These are phyloP conservation scores for Gastrolobium villosum DNA, from an alignment of 306 rosid species.

Conservation along the genomic window DNA sequence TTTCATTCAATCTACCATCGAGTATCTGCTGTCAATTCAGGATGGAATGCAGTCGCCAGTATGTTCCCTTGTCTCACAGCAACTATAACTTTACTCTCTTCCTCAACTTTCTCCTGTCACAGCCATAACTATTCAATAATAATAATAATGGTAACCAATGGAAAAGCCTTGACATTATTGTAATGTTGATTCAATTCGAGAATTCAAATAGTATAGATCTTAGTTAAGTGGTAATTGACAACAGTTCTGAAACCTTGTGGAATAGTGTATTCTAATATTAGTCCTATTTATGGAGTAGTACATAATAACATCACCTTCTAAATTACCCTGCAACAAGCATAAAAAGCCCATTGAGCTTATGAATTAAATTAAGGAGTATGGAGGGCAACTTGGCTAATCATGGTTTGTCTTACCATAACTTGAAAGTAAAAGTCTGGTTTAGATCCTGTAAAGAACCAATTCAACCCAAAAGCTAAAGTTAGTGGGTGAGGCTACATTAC, in stretches of 20 bases:
- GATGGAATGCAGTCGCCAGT: slow-evolving; percentile 97
- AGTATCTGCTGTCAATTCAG: slow-evolving; percentile 94
- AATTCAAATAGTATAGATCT: too few relatives aligned
- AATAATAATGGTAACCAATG: slow-evolving; percentile 1
- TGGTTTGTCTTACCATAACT: neutral
- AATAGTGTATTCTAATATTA: too few relatives aligned
- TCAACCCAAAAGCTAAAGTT: too few relatives aligned
- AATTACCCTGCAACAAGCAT: neutral
- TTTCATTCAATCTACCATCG: slow-evolving; percentile 76
- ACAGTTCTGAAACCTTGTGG: neutral
- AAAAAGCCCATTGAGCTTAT: neutral
- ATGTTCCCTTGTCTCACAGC: slow-evolving; percentile 93
- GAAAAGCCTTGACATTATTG: slow-evolving; percentile 1
- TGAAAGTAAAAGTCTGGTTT: neutral
- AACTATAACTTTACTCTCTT: slow-evolving; percentile 76
- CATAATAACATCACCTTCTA: slow-evolving; percentile 16
- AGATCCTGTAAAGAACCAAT: too few relatives aligned
- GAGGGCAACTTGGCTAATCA: neutral
- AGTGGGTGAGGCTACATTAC: too few relatives aligned
- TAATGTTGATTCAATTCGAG: slow-evolving; percentile 25
- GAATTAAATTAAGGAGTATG: slow-evolving; percentile 3
- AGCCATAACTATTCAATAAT: slow-evolving; percentile 21
- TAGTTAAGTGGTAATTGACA: neutral
- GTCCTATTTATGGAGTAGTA: neutral
- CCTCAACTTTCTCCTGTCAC: slow-evolving; percentile 66